These are phyloP conservation scores for Endocalyx cinctus DNA, from an alignment of 2,329 filamentous ascomycete species.

Conservation along the genomic window DNA sequence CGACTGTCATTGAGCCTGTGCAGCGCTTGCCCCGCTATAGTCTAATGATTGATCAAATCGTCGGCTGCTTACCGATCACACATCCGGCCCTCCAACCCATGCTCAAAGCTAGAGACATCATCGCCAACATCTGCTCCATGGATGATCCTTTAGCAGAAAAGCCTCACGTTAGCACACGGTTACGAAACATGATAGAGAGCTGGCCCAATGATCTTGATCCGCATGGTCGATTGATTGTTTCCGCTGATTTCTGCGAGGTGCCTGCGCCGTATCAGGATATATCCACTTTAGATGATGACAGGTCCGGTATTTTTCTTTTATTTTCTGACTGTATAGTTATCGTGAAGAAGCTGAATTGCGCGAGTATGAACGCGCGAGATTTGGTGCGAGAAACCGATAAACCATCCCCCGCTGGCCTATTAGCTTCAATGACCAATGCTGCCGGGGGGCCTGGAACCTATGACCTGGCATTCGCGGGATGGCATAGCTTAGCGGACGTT, in stretches of 20 bases:
- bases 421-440: conserved; percentile 60
- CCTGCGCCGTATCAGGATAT: conserved; percentile 61
- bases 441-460: conserved; percentile 57
- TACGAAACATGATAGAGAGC: conserved; percentile 70
- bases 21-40: conserved; percentile 93
- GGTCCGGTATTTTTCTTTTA: conserved; percentile 69
- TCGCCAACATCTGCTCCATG: conserved; percentile 94
- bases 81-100: conserved; percentile 81
- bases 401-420: conserved; percentile 59
- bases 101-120: conserved; percentile 85
- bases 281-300: conserved; percentile 39
- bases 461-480: conserved; percentile 72
- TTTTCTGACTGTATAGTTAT: conserved; percentile 81
- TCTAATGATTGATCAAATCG: conserved; percentile 92
- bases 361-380: conserved; percentile 66
- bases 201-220: conserved; percentile 73
- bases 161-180: conserved; percentile 65
- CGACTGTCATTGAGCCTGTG: conserved; percentile 91
- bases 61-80: conserved; percentile 75
- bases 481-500: conserved; percentile 63
- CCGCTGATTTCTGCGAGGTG: conserved; percentile 75
- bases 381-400: conserved; percentile 83
- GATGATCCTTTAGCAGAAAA: conserved; percentile 68
- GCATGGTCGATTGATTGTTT: conserved; percentile 73
- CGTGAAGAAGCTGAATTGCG: conserved; percentile 63